A percentile compares a stretch with the other conserved stretches of the same genome.
Evolutionary conservation across 2,329 filamentous ascomycete genomes (phyloP).

Genomic region (Aspergillus proliferans): DNA sequence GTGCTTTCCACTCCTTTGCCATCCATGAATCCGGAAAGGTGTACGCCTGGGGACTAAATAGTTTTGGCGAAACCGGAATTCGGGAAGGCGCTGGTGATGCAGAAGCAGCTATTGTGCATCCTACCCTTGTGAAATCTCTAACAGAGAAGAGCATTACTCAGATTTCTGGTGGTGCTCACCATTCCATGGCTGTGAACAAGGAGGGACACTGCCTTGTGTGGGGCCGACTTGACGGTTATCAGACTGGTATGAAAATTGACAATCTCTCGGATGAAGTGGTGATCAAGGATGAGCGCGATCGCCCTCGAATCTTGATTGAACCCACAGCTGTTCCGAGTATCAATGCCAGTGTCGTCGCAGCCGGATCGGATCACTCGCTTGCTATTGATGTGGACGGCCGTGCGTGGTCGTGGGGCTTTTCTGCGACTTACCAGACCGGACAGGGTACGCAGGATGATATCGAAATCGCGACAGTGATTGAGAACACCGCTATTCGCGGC

Average conservation of each 20-base stretch:
- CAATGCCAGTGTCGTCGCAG: conserved; percentile 52
- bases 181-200: conserved; percentile 57
- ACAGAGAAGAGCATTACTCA: conserved; percentile 57
- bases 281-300: conserved; percentile 58
- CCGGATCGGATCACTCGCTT: conserved; percentile 67
- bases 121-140: conserved; percentile 61
- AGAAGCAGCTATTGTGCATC: conserved; percentile 65
- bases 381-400: conserved; percentile 63
- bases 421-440: conserved; percentile 72
- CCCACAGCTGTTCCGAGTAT: conserved; percentile 59
- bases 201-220: conserved; percentile 53
- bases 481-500: conserved; percentile 74
- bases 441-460: conserved; percentile 74
- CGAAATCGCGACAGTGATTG: conserved; percentile 67
- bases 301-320: conserved; percentile 64
- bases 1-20: conserved; percentile 77
- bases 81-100: conserved; percentile 58
- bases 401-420: conserved; percentile 76
- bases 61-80: conserved; percentile 73
- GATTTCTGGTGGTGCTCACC: conserved; percentile 68
- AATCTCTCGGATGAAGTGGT: conserved; percentile 54
- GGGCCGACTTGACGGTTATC: conserved; percentile 55
- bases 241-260: conserved; percentile 55
- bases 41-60: conserved; percentile 81
- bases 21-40: conserved; percentile 62